Conservation (phyloP, 768 basidiomycete species). For the Termitomyces heimii region DNA sequence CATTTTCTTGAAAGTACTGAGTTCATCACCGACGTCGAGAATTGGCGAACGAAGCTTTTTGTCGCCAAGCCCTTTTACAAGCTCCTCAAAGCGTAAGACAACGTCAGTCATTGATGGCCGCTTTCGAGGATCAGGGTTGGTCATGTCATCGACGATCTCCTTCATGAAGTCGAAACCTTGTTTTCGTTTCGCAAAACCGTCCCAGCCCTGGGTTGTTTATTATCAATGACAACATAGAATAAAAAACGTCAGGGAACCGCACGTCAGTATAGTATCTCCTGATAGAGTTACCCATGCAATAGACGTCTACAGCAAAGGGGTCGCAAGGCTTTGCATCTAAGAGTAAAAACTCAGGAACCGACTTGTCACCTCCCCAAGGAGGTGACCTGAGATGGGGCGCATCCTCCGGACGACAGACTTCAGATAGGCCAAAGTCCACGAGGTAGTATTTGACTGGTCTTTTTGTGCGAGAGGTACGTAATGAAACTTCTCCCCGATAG, state of each 20-base stretch:
- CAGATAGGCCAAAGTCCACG: not conserved
- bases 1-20: not conserved
- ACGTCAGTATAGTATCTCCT: not conserved
- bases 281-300: not conserved
- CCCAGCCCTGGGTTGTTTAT: not conserved
- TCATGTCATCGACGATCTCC: not conserved
- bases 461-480: not conserved
- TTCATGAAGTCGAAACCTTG: not conserved
- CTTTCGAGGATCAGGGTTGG: constrained; percentile 20
- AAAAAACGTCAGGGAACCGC: not conserved
- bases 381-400: not conserved
- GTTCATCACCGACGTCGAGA: constrained; percentile 1
- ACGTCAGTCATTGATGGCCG: constrained; percentile 28
- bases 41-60: constrained; percentile 25
- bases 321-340: not conserved
- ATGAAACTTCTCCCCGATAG: not conserved
- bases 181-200: not conserved
- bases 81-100: constrained; percentile 16
- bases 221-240: not conserved
- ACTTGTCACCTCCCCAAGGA: not conserved
- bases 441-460: not conserved
- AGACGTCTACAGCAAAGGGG: not conserved
- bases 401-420: not conserved
- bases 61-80: constrained; percentile 12
- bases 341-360: not conserved